Evolutionary conservation across 2,329 filamentous ascomycete genomes (phyloP).

Genomic region (Beauveria bassiana): DNA sequence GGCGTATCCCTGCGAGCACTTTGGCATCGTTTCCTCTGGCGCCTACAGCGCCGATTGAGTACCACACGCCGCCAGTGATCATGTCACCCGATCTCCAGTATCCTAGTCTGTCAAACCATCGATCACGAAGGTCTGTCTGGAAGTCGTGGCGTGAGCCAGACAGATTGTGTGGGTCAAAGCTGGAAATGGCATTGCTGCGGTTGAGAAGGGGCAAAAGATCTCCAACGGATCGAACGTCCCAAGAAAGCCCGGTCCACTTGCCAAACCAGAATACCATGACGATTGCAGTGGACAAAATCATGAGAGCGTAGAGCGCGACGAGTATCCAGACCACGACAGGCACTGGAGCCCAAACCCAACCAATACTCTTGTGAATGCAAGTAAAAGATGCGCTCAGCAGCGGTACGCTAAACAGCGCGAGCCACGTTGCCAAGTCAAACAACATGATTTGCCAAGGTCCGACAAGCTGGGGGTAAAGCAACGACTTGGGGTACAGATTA

Average conservation of each 20-base stretch:
- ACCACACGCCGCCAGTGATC: conserved; percentile 61
- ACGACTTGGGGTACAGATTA: conserved; percentile 61
- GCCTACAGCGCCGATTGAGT: conserved; percentile 57
- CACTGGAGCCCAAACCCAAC: conserved; percentile 75
- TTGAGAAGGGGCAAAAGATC: conserved; percentile 74
- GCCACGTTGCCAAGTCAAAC: conserved; percentile 64
- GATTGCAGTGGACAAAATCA: conserved; percentile 45
- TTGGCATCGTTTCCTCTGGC: conserved; percentile 25
- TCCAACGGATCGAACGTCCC: conserved; percentile 77
- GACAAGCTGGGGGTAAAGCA: conserved; percentile 50
- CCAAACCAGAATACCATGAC: conserved; percentile 58
- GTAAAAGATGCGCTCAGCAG: conserved; percentile 73
- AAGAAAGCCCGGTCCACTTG: conserved; percentile 67
- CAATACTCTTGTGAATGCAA: conserved; percentile 45
- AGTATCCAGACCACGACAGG: conserved; percentile 72
- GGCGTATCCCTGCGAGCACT: conserved; percentile 18
- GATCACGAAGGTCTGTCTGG: conserved; percentile 43
- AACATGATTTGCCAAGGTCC: conserved; percentile 61
- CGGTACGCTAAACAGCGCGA: conserved; percentile 72
- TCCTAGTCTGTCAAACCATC: conserved; percentile 64
- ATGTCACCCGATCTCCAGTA: conserved; percentile 71
- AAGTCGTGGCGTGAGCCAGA: conserved; percentile 45
- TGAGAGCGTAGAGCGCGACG: conserved; percentile 63
- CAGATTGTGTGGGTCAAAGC: conserved; percentile 61
- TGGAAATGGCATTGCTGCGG: conserved; percentile 67